These are phyloP conservation scores for Metschnikowia proteae DNA, from an alignment of 805 yeast genomes.

Conservation along the genomic window DNA sequence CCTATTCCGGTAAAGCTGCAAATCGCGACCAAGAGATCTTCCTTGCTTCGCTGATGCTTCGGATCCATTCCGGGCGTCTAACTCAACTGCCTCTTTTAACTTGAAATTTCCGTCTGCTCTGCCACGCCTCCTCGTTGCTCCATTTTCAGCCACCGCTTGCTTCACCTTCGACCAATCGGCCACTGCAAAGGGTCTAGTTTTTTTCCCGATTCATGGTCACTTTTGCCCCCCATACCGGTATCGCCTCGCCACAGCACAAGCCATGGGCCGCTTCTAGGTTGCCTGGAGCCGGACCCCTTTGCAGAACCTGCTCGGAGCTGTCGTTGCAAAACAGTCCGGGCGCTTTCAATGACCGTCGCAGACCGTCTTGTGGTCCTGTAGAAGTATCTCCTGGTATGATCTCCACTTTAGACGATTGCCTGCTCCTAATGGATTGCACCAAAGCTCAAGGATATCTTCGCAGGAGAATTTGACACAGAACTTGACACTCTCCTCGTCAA, in stretches of 20 bases:
- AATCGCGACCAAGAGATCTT: neutral
- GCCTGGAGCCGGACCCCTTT: neutral
- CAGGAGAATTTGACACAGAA: neutral
- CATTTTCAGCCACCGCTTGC: too few relatives aligned
- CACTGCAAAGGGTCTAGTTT: too few relatives aligned
- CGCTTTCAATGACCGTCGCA: neutral
- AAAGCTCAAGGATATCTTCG: neutral
- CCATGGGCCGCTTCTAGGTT: neutral
- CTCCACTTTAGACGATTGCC: neutral
- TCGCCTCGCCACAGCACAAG: neutral
- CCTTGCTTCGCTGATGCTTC: neutral
- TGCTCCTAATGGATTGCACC: neutral
- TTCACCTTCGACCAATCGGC: too few relatives aligned
- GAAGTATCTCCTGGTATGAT: neutral
- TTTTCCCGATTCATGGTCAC: neutral
- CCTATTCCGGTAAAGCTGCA: constrained; percentile 4
- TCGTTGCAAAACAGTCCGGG: neutral
- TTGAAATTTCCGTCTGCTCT: too few relatives aligned
- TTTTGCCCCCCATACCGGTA: too few relatives aligned
- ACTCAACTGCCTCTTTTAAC: too few relatives aligned
- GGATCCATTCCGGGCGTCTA: too few relatives aligned
- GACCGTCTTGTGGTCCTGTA: neutral
- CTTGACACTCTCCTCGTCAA: neutral
- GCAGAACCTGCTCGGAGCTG: neutral
- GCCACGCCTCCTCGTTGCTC: too few relatives aligned